Base-by-base conservation (phyloP, 805 yeast species). In the Cyberlindnera americana region DNA sequence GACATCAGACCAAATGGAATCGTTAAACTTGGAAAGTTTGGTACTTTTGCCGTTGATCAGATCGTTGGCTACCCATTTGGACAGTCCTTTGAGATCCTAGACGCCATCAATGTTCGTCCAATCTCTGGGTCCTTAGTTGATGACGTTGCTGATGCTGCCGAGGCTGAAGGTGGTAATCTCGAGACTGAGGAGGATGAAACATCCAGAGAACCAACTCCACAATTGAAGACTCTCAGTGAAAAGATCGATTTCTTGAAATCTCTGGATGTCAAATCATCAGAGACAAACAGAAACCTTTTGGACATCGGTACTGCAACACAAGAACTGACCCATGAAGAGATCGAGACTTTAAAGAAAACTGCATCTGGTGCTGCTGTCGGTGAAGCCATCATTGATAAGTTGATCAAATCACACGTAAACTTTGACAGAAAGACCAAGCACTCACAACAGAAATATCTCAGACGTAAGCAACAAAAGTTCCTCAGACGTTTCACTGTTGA, bases 391-490 rank as follows among this genome's bases (percentile, higher is more conserved):
- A 89, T 91, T 41, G 83, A 83, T 46, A 77, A 76, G 49, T 85
- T 93, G 64, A 82, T 89, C 45, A 81, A 80, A 44, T 78, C 90
- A 11, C 98, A 93, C 62, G 83, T 72, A 26, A 84, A 86, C 9
- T 93, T 93, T 57, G 87, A 86, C 51, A 82, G 86, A 59, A 93
- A 93, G 62, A 93, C 98, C 6, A 67, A 80, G 21, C 87, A 75
- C 56, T 87, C 96, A 2, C 96, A 93, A 61, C 95, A 85, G 51
- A 93, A 93, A 65, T 93, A 93, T 61, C 64, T 91, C 53, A 81
- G 83, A 48, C 77, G 99, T 54, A 93, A 93, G 64, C 95, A 88
- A 62, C 89, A 83, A 59, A 93, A 93, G 67, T 93, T 86, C 58
- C 73, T 87, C 41, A 77, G 95, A 58, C 75, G 87, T 53, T 91